Percentiles rank a stretch among this genome's conserved stretches.
Conservation (phyloP, 257 asterid genomes). For the Rubia yunnanensis region DNA sequence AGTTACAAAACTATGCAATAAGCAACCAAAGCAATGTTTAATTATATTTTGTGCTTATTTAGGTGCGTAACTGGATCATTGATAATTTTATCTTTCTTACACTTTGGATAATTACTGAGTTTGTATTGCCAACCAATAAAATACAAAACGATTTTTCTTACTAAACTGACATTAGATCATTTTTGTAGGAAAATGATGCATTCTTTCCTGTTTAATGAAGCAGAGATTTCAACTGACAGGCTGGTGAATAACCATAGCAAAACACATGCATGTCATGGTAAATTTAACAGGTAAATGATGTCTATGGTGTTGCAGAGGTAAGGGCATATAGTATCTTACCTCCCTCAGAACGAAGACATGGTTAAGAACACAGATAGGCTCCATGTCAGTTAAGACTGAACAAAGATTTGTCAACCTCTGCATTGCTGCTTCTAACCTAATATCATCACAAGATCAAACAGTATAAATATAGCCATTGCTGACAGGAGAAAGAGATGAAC, state of each 20-base stretch:
- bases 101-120: background rate
- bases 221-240: background rate
- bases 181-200: conserved; percentile 2
- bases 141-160: background rate
- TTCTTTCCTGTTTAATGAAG: background rate
- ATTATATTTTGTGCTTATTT: background rate
- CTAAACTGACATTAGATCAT: background rate
- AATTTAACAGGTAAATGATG: conserved; percentile 2
- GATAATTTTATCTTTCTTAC: background rate
- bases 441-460: conserved; percentile 21
- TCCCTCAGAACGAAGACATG: conserved; percentile 97
- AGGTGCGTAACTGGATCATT: background rate
- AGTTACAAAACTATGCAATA: background rate
- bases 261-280: background rate
- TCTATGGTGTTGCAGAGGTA: background rate
- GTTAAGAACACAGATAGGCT: conserved; percentile 93
- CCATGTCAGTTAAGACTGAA: conserved; percentile 97
- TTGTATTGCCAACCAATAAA: background rate
- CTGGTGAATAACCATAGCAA: background rate
- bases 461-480: background rate
- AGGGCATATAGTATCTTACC: conserved; percentile 31
- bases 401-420: conserved; percentile 96
- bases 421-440: conserved; percentile 98
- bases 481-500: conserved; percentile 1
- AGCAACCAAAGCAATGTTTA: background rate